Percentiles rank a stretch among this genome's conserved stretches.
These are phyloP conservation scores for Afroboletus lepidellus DNA, from an alignment of 1,284 basidiomycete species.

Conservation along the genomic window DNA sequence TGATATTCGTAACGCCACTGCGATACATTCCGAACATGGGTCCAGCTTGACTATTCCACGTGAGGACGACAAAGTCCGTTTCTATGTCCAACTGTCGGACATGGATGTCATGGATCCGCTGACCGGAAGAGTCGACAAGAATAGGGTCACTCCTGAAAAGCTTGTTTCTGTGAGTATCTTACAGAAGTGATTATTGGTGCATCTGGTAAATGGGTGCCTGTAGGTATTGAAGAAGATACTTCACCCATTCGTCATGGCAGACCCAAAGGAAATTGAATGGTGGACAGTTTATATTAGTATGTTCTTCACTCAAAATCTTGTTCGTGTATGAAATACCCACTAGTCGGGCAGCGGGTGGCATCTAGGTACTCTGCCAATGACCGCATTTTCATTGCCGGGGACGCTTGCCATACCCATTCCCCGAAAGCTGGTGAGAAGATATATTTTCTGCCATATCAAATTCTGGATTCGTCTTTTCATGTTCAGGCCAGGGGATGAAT, in stretches of 20 bases:
- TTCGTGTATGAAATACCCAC: background rate
- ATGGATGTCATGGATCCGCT: background rate
- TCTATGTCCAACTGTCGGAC: slow-evolving; percentile 3
- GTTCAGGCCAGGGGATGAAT: slow-evolving; percentile 36
- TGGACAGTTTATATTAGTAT: slow-evolving; percentile 82
- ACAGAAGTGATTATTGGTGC: background rate
- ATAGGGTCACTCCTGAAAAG: slow-evolving; percentile 55
- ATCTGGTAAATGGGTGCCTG: background rate
- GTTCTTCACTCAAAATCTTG: slow-evolving; percentile 28
- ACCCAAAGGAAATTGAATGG: slow-evolving; percentile 66
- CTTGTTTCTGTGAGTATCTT: slow-evolving; percentile 3
- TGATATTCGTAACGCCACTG: slow-evolving; percentile 68
- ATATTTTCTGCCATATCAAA: background rate
- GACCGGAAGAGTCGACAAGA: slow-evolving; percentile 12
- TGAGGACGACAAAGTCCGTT: background rate
- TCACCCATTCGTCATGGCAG: slow-evolving; percentile 63
- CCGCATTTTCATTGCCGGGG: slow-evolving; percentile 79
- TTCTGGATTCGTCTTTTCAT: background rate
- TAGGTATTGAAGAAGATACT: slow-evolving; percentile 66
- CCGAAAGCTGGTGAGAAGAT: slow-evolving; percentile 61
- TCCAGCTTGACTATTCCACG: slow-evolving; percentile 65
- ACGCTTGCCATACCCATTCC: slow-evolving; percentile 84
- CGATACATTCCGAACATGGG: slow-evolving; percentile 56
- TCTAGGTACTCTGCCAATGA: slow-evolving; percentile 64
- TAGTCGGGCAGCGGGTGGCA: too few relatives aligned